Conservation (phyloP, 768 basidiomycete genomes). For the Boletus sp. region DNA sequence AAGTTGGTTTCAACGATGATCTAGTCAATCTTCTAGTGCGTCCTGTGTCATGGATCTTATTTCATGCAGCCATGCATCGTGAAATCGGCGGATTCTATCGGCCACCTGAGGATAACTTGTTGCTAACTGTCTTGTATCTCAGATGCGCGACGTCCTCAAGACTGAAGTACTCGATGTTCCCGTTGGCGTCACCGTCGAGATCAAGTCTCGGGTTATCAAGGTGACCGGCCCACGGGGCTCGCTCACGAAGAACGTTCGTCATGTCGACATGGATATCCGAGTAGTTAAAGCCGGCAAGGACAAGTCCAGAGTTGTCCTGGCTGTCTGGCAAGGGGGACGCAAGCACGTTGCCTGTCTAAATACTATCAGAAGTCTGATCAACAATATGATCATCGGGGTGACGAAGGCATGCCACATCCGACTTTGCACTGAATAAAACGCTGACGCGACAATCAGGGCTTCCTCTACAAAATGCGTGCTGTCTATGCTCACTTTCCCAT, state of each 20-base stretch:
- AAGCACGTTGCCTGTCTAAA: constrained; percentile 99
- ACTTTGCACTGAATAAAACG: neutral
- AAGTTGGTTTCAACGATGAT: constrained; percentile 13
- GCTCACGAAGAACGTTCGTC: constrained; percentile 88
- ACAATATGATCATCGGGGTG: constrained; percentile 97
- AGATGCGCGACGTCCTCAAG: constrained; percentile 94
- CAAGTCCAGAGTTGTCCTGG: constrained; percentile 74
- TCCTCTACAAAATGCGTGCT: constrained; percentile 99
- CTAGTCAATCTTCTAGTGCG: neutral
- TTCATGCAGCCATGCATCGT: neutral
- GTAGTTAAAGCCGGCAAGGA: constrained; percentile 70
- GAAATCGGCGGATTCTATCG: constrained; percentile 40
- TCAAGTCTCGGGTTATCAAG: constrained; percentile 90
- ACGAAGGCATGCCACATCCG: constrained; percentile 63
- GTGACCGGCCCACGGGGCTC: constrained; percentile 93
- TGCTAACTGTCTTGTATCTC: constrained; percentile 24
- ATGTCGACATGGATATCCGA: constrained; percentile 93
- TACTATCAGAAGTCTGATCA: constrained; percentile 92
- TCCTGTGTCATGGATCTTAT: neutral
- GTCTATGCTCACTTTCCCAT: constrained; percentile 99
- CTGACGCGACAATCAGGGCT: constrained; percentile 59
- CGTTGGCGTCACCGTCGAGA: constrained; percentile 75
- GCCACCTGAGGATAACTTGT: constrained; percentile 30
- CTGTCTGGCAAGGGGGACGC: constrained; percentile 96
- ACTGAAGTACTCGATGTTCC: constrained; percentile 92